Conservation (phyloP, 768 basidiomycete species). For the Suillus occidentalis region DNA sequence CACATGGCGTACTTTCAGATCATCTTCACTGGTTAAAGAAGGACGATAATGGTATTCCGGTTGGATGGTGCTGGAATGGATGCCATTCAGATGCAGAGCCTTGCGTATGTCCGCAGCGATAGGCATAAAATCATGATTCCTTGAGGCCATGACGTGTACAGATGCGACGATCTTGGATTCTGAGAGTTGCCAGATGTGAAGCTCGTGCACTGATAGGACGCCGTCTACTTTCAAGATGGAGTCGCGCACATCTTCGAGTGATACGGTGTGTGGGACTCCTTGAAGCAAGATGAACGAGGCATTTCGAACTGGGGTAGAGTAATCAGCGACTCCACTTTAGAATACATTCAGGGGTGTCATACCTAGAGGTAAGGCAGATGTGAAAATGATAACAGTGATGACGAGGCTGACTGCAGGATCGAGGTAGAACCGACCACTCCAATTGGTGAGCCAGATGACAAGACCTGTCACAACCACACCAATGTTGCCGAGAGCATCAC, state of each 20-base stretch:
- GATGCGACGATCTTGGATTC: slow-evolving; percentile 94
- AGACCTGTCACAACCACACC: slow-evolving; percentile 96
- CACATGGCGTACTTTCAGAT: slow-evolving; percentile 44
- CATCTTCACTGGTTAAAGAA: slow-evolving; percentile 40
- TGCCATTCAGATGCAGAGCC: slow-evolving; percentile 85
- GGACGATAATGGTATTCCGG: slow-evolving; percentile 67
- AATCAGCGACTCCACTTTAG: slow-evolving; percentile 5
- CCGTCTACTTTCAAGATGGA: slow-evolving; percentile 83
- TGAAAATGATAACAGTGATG: slow-evolving; percentile 96
- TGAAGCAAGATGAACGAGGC: slow-evolving; percentile 94
- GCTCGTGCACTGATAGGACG: slow-evolving; percentile 81
- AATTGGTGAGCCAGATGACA: slow-evolving; percentile 87
- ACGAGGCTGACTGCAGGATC: slow-evolving; percentile 92
- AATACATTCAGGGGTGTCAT: slow-evolving; percentile 22
- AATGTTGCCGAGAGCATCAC: slow-evolving; percentile 96
- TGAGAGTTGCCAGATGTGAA: slow-evolving; percentile 97
- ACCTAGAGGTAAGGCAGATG: slow-evolving; percentile 90
- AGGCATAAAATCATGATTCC: slow-evolving; percentile 87
- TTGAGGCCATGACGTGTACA: slow-evolving; percentile 87
- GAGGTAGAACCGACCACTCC: slow-evolving; percentile 85
- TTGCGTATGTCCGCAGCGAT: slow-evolving; percentile 82
- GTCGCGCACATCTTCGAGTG: slow-evolving; percentile 78
- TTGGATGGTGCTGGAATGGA: slow-evolving; percentile 94
- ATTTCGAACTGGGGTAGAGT: slow-evolving; percentile 59
- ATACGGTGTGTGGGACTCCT: slow-evolving; percentile 88